Evolutionary conservation across 441 rosid genomes (phyloP).

Genomic region (California macrophylla): DNA sequence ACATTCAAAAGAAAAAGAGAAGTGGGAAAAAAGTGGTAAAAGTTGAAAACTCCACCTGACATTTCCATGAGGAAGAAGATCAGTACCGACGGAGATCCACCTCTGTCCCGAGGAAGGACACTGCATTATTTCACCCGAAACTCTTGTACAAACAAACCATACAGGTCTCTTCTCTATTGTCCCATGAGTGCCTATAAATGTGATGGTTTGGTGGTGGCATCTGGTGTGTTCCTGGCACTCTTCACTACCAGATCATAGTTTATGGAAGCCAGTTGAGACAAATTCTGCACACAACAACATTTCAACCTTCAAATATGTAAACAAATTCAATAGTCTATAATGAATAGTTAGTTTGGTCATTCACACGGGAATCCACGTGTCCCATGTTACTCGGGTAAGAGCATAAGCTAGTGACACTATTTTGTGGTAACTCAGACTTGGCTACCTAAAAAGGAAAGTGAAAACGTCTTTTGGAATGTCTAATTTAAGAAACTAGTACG

Average conservation of each 20-base stretch:
- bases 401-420: too few relatives aligned
- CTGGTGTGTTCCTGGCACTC: slow-evolving; percentile 49
- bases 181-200: neutral
- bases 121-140: neutral
- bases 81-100: too few relatives aligned
- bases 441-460: too few relatives aligned
- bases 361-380: too few relatives aligned
- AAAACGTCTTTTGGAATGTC: too few relatives aligned
- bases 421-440: too few relatives aligned
- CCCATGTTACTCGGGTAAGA: too few relatives aligned
- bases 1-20: too few relatives aligned
- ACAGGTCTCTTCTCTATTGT: neutral
- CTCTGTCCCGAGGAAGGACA: neutral
- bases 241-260: slow-evolving; percentile 71
- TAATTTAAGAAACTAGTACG: too few relatives aligned
- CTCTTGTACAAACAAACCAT: neutral
- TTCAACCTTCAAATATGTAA: neutral
- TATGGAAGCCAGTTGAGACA: slow-evolving; percentile 88
- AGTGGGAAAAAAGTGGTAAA: neutral
- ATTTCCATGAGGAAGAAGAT: too few relatives aligned
- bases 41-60: neutral
- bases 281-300: slow-evolving; percentile 44
- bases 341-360: too few relatives aligned
- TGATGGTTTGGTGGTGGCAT: slow-evolving; percentile 33
- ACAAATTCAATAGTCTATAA: neutral